Evolutionary conservation across 768 basidiomycete species (phyloP).

Genomic region (Hericium alpestre): DNA sequence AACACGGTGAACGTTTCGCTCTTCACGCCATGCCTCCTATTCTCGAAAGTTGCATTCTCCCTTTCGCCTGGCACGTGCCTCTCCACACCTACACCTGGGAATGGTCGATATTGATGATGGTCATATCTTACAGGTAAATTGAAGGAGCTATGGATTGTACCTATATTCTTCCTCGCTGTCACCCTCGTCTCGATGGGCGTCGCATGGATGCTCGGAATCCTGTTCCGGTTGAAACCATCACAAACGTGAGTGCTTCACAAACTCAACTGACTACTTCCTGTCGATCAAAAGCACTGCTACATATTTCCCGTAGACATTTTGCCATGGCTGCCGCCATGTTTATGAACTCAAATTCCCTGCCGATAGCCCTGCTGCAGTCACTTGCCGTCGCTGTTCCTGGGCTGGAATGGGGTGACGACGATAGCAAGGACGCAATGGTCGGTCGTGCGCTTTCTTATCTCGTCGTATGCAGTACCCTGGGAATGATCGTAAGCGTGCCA

Average conservation of each 20-base stretch:
- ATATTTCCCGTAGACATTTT: constrained; percentile 41
- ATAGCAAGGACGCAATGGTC: constrained; percentile 81
- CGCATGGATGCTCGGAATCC: constrained; percentile 49
- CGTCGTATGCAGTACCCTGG: constrained; percentile 87
- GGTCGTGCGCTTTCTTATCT: constrained; percentile 85
- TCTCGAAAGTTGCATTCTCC: constrained; percentile 93
- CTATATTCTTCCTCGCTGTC: constrained; percentile 74
- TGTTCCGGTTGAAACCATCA: constrained; percentile 58
- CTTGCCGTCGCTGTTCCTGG: constrained; percentile 76
- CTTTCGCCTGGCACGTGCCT: constrained; percentile 44
- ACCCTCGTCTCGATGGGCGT: constrained; percentile 61
- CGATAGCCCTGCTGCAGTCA: constrained; percentile 88
- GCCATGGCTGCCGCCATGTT: constrained; percentile 78
- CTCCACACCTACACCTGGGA: neutral
- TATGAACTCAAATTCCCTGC: constrained; percentile 92
- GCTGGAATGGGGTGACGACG: constrained; percentile 71
- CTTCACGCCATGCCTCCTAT: constrained; percentile 80
- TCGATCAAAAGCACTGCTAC: neutral
- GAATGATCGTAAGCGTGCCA: constrained; percentile 70
- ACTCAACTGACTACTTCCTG: neutral
- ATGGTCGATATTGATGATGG: neutral
- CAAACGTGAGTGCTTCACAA: constrained; percentile 51
- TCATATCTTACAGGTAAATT: constrained; percentile 45
- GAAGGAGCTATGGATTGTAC: constrained; percentile 74
- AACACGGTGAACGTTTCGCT: constrained; percentile 80